Evolutionary conservation across 371 early-diverging fungal species (phyloP).

Genomic region (Conidiobolus incongruus): DNA sequence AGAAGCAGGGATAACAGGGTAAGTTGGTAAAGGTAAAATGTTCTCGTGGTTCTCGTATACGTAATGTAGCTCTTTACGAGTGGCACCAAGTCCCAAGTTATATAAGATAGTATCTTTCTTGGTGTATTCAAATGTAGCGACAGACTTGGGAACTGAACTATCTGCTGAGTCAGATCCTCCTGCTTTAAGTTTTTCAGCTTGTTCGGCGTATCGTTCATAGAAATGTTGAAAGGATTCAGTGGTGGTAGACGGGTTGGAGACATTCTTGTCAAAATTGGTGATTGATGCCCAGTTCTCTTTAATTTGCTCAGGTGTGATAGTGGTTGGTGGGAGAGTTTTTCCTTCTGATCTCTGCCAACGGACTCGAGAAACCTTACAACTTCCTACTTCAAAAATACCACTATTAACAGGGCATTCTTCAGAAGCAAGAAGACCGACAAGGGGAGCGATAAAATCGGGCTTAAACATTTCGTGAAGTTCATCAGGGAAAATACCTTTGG

Average conservation of each 20-base stretch:
- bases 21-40: conserved; percentile 74
- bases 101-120: conserved; percentile 86
- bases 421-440: no score
- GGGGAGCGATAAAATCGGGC: no score
- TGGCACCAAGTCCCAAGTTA: conserved; percentile 80
- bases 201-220: conserved; percentile 41
- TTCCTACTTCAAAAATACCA: conserved; percentile 78
- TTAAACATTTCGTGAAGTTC: no score
- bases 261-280: conserved; percentile 82
- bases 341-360: conserved; percentile 86
- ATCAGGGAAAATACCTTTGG: conserved; percentile 74
- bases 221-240: conserved; percentile 63
- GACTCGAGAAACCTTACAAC: conserved; percentile 77
- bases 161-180: conserved; percentile 15
- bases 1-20: conserved; percentile 75
- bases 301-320: conserved; percentile 67
- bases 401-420: conserved; percentile 19
- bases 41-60: conserved; percentile 74
- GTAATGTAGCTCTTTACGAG: conserved; percentile 53
- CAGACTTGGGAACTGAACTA: no score
- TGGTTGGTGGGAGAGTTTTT: conserved; percentile 72
- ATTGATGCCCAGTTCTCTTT: conserved; percentile 43
- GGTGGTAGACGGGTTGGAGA: conserved; percentile 59
- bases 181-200: neutral
- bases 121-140: conserved; percentile 55